Conservation (phyloP, 2,329 filamentous ascomycete species). For the Aspergillus pseudonomiae region DNA sequence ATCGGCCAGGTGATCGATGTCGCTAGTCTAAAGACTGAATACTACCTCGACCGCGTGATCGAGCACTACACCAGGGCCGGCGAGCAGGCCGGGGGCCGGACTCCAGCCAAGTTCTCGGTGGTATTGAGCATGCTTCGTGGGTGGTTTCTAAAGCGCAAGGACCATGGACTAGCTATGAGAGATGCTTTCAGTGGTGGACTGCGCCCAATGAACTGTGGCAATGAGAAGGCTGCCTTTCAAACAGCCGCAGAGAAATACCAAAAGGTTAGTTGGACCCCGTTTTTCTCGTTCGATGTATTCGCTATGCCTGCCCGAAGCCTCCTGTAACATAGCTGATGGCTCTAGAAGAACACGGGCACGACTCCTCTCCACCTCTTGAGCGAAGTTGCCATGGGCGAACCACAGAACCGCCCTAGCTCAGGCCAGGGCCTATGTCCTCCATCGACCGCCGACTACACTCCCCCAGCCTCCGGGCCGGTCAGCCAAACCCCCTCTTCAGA, state of each 20-base stretch:
- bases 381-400: conserved; percentile 46
- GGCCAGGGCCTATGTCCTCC: conserved; percentile 7
- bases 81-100: conserved; percentile 64
- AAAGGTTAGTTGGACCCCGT: not conserved
- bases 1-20: conserved; percentile 71
- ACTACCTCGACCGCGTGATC: conserved; percentile 71
- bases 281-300: not conserved
- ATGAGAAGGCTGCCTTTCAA: conserved; percentile 13
- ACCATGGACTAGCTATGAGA: conserved; percentile 30
- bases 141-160: conserved; percentile 64
- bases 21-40: conserved; percentile 65
- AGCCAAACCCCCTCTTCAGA: conserved; percentile 15
- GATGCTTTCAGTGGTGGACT: conserved; percentile 25
- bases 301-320: not conserved
- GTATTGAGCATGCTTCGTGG: conserved; percentile 70
- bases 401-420: conserved; percentile 16
- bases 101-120: conserved; percentile 70
- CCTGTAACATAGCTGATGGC: not conserved
- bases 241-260: not conserved
- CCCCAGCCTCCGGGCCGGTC: conserved; percentile 10
- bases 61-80: conserved; percentile 68
- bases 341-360: conserved; percentile 25
- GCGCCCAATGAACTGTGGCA: conserved; percentile 4
- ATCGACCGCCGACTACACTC: conserved; percentile 18
- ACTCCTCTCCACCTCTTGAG: conserved; percentile 42